phyloP scores from a whole-genome alignment of 2,329 filamentous ascomycete species.

The Fusarium sp. region DNA sequence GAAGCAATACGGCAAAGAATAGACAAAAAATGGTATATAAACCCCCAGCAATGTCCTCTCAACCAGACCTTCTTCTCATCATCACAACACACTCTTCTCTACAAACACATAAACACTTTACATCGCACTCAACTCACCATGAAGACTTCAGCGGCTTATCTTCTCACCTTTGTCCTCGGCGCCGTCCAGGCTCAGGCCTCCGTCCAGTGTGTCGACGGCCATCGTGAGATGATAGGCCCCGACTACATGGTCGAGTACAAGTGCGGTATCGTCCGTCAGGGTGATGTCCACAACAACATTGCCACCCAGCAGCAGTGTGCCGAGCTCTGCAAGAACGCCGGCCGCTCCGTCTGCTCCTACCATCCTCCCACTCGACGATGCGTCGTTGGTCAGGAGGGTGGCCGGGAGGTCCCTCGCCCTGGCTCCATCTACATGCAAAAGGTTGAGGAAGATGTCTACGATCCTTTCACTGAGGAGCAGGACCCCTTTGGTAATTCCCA shows the following conservation, averaged over 20 bases:
- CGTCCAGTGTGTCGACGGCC: not conserved
- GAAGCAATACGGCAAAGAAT: not conserved
- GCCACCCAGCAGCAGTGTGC: not conserved
- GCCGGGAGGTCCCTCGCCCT: not conserved
- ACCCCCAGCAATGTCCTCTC: not conserved
- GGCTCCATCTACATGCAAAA: conserved; percentile 1
- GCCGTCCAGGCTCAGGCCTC: fast-evolving
- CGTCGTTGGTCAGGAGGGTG: not conserved
- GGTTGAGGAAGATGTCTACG: fast-evolving
- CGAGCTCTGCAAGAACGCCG: not conserved
- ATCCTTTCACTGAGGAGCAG: not conserved
- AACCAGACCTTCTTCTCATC: not conserved
- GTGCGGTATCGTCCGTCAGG: not conserved
- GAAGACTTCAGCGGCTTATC: not conserved
- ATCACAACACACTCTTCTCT: not conserved
- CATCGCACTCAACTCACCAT: not conserved
- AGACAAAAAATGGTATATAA: not conserved
- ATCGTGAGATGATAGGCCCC: not conserved
- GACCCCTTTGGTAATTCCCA: not conserved
- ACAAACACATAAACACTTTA: not conserved
- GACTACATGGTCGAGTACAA: not conserved
- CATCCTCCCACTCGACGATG: not conserved
- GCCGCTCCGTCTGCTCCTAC: conserved; percentile 1
- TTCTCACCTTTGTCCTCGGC: not conserved
- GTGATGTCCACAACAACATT: not conserved